Conservation (phyloP, 768 basidiomycete species). For the Tephrocybe sp. region DNA sequence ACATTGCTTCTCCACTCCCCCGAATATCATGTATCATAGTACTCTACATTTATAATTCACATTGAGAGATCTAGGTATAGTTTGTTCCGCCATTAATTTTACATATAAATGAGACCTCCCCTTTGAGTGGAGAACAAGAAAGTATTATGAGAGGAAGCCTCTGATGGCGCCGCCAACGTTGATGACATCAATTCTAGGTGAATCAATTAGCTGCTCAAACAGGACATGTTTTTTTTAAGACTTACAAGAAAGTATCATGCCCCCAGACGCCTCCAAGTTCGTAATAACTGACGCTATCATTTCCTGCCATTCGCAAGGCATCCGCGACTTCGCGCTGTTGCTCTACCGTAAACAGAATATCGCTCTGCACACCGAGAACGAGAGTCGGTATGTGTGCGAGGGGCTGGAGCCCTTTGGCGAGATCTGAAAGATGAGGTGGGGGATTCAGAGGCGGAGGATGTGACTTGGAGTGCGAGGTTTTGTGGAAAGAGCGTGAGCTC, state of each 20-base stretch:
- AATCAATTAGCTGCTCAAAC: not conserved
- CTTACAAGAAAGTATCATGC: slow-evolving; percentile 94
- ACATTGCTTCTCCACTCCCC: no score
- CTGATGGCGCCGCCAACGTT: slow-evolving; percentile 19
- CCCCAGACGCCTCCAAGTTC: slow-evolving; percentile 99
- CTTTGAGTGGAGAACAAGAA: not conserved
- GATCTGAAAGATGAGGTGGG: slow-evolving; percentile 69
- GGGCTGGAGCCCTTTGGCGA: slow-evolving; percentile 76
- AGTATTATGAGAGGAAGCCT: slow-evolving; percentile 14
- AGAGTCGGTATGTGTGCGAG: slow-evolving; percentile 77
- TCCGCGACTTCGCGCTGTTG: slow-evolving; percentile 95
- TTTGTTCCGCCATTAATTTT: not conserved
- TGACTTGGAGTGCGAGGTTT: slow-evolving; percentile 59
- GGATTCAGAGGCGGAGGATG: slow-evolving; percentile 73
- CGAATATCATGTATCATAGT: no score
- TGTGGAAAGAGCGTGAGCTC: slow-evolving; percentile 25
- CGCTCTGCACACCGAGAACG: slow-evolving; percentile 92
- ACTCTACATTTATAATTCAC: no score
- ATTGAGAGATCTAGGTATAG: not conserved
- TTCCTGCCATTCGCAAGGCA: slow-evolving; percentile 88
- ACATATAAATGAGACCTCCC: not conserved
- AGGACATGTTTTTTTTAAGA: slow-evolving; percentile 11
- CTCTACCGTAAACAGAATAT: slow-evolving; percentile 95
- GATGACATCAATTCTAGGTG: slow-evolving; percentile 14
- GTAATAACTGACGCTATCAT: slow-evolving; percentile 87